Base-by-base conservation (phyloP, 345 rosid genomes). In the Populus nigra region DNA sequence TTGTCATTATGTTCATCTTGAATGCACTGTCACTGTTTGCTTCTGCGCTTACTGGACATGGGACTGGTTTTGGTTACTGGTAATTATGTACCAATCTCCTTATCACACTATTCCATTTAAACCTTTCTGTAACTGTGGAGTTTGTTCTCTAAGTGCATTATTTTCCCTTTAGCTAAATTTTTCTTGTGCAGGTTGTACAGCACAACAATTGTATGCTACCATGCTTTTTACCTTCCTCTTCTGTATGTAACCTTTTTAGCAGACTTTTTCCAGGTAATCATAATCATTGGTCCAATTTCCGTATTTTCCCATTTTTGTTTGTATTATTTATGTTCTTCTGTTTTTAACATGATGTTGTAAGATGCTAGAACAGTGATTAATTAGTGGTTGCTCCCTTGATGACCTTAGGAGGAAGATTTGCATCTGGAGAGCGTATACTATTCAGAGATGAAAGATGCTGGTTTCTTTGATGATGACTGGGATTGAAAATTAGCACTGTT, bases 371-470 rank as follows among this genome's bases (percentile, higher is more conserved):
- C 45, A 16, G 66, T 41, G 65, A 13, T 65, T 79, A 36, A n/a
- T 67, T 49, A 50, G 31, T 65, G 11, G 29, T 73, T 13, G 41
- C 16, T 45, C 65, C 67, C 62, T 71, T 78, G 67, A 43, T 75
- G 69, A 50, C 17, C 83, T 69, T 83, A 94, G 97, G 98, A 93
- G 83, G 98, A 90, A 67, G 97, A 91, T 77, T 71, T 94, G 84
- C 88, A 85, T 66, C 83, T 94, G 78, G 98, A 93, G 85, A 90
- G 87, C 77, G 93, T 87, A 25, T 89, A 90, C 89, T 94, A 93
- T 88, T 94, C 98, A 4, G 98, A 94, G 83, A 93, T 93, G 98
- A 91, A 91, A 83, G 98, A 94, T 84, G 98, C 97, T 1, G 98
- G 97, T 45, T 93, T 91, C 84, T 94, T 91, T 65, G 98, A 93